These are phyloP conservation scores for Tricharina praecox DNA, from an alignment of 495 filamentous ascomycete species.

Conservation along the genomic window DNA sequence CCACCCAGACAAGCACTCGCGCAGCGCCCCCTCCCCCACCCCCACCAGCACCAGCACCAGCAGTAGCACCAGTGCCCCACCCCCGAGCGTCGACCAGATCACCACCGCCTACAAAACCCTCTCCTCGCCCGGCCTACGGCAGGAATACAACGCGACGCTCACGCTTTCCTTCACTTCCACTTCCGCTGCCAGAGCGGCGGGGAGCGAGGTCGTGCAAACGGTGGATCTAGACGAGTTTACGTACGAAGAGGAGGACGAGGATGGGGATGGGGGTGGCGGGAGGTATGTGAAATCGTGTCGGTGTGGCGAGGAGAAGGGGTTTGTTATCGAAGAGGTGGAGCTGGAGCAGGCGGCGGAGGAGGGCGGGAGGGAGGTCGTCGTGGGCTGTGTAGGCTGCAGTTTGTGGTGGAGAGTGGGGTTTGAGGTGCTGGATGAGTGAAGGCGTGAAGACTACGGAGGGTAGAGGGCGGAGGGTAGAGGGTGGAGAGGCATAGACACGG, in stretches of 20 bases:
- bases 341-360: slow-evolving; percentile 41
- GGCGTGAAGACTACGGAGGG: background rate
- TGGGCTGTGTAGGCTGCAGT: slow-evolving; percentile 68
- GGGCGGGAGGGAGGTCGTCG: slow-evolving; percentile 47
- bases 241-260: slow-evolving; percentile 34
- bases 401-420: slow-evolving; percentile 64
- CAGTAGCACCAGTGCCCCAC: too few relatives aligned
- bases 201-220: slow-evolving; percentile 43
- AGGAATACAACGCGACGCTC: slow-evolving; percentile 43
- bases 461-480: too few relatives aligned
- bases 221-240: slow-evolving; percentile 70
- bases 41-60: too few relatives aligned
- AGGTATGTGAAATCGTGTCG: slow-evolving; percentile 57
- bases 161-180: background rate
- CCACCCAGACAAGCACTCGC: slow-evolving; percentile 52
- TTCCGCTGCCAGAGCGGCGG: slow-evolving; percentile 24
- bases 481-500: too few relatives aligned
- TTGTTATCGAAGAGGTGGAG: slow-evolving; percentile 49
- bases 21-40: slow-evolving; percentile 5
- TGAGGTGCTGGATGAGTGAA: slow-evolving; percentile 38
- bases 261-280: too few relatives aligned
- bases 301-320: slow-evolving; percentile 64
- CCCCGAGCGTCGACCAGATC: slow-evolving; percentile 54
- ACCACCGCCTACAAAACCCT: slow-evolving; percentile 57
- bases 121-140: slow-evolving; percentile 38